Conservation (phyloP, 129 eudicot genomes). For the Chrysanthemum seticuspe region DNA sequence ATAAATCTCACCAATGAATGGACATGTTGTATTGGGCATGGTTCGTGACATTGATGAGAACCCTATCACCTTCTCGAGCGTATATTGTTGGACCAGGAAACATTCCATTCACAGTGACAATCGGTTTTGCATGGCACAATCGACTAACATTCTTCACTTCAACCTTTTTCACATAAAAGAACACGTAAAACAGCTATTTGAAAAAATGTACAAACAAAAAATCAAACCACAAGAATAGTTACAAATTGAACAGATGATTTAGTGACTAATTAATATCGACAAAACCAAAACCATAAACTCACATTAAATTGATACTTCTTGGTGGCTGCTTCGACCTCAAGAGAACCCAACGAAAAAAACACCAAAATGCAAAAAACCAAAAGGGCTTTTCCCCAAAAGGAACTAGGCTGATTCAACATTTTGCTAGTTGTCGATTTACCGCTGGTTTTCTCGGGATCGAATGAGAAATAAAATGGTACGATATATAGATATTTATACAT, state of each 20-base stretch:
- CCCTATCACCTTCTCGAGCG: constrained; percentile 62
- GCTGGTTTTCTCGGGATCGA: constrained; percentile 1
- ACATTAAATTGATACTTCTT: constrained; percentile 62
- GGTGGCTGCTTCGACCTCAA: constrained; percentile 43
- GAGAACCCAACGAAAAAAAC: constrained; percentile 19
- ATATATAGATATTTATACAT: constrained; percentile 16
- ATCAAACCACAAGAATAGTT: neutral
- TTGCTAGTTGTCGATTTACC: neutral
- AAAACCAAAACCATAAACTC: constrained; percentile 6
- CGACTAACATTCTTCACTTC: constrained; percentile 53
- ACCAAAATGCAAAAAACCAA: constrained; percentile 22
- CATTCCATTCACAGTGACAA: constrained; percentile 43
- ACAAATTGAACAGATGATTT: no score
- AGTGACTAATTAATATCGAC: no score
- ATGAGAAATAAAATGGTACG: constrained; percentile 10
- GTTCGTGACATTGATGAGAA: constrained; percentile 61
- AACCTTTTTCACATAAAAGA: constrained; percentile 23
- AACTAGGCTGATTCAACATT: constrained; percentile 27
- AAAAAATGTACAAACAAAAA: neutral
- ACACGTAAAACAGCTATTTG: neutral
- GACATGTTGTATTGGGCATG: constrained; percentile 71
- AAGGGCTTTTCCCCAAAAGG: constrained; percentile 7
- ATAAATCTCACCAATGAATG: constrained; percentile 60
- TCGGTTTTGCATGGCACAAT: constrained; percentile 50
- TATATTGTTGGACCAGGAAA: constrained; percentile 53